Conservation (phyloP, 306 rosid species). For the Cyclanthera cordifolia region DNA sequence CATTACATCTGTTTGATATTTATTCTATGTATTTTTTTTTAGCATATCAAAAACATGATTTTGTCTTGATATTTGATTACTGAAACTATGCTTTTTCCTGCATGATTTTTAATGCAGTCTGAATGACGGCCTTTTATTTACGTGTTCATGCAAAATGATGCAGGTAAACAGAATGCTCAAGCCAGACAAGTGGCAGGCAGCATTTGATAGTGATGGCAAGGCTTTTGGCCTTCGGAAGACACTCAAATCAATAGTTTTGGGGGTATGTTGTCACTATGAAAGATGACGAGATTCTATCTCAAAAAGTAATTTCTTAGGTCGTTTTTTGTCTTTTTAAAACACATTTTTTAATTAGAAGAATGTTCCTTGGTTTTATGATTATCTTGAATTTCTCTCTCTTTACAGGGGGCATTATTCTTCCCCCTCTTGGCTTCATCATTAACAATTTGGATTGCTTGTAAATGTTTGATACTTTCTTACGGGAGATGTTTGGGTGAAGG, state of each 20-base stretch:
- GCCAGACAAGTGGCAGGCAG: conserved; percentile 75
- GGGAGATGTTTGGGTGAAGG: no score
- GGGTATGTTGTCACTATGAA: conserved; percentile 45
- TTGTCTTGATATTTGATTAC: no score
- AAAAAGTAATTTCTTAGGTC: neutral
- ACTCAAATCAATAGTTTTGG: conserved; percentile 62
- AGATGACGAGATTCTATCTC: neutral
- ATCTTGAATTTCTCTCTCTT: neutral
- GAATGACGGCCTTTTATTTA: neutral
- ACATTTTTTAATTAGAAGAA: neutral
- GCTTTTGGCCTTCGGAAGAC: conserved; percentile 67
- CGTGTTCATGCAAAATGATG: conserved; percentile 12
- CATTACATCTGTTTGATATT: no score
- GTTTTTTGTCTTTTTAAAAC: neutral
- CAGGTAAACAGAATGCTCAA: conserved; percentile 82
- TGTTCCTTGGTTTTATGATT: neutral
- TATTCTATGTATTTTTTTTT: no score
- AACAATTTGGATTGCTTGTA: neutral
- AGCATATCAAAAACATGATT: no score
- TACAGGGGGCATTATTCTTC: neutral
- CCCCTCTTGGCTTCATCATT: neutral
- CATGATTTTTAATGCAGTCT: no score
- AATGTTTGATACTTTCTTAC: neutral
- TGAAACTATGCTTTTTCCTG: no score
- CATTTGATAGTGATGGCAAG: conserved; percentile 77